Evolutionary conservation across 2,329 filamentous ascomycete species (phyloP).

Genomic region (Penicillium brasilianum): DNA sequence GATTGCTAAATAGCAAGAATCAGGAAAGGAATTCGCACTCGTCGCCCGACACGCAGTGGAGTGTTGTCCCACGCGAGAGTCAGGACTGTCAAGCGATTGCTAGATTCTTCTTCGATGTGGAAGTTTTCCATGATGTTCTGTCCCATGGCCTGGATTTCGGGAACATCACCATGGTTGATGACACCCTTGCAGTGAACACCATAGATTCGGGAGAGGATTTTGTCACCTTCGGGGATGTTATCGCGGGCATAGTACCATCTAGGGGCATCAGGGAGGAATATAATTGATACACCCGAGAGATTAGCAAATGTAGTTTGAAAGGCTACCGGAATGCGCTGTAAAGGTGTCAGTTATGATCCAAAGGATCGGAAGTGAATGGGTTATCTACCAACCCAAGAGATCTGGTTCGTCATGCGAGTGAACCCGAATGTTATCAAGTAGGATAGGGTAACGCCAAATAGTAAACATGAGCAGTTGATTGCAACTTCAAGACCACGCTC

Average conservation of each 20-base stretch:
- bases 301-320: constrained; percentile 40
- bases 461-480: constrained; percentile 29
- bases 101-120: constrained; percentile 11
- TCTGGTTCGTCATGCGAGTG: constrained; percentile 28
- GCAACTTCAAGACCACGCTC: constrained; percentile 37
- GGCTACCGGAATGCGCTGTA: constrained; percentile 37
- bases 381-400: constrained; percentile 29
- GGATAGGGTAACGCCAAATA: constrained; percentile 33
- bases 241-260: constrained; percentile 39
- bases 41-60: constrained; percentile 42
- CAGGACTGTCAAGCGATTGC: constrained; percentile 1
- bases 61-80: constrained; percentile 40
- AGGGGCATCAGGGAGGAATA: constrained; percentile 38
- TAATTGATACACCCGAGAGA: constrained; percentile 32
- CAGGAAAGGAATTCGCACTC: constrained; percentile 45
- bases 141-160: constrained; percentile 8
- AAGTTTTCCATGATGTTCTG: constrained; percentile 10
- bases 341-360: background rate
- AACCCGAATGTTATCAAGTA: constrained; percentile 29
- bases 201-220: constrained; percentile 16
- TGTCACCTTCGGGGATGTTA: constrained; percentile 9
- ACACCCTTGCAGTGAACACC: constrained; percentile 3
- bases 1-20: constrained; percentile 37
- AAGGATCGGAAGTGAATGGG: background rate
- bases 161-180: background rate